These are phyloP conservation scores for Chlorella sp. DNA, from an alignment of 139 green algal genomes.

Conservation along the genomic window DNA sequence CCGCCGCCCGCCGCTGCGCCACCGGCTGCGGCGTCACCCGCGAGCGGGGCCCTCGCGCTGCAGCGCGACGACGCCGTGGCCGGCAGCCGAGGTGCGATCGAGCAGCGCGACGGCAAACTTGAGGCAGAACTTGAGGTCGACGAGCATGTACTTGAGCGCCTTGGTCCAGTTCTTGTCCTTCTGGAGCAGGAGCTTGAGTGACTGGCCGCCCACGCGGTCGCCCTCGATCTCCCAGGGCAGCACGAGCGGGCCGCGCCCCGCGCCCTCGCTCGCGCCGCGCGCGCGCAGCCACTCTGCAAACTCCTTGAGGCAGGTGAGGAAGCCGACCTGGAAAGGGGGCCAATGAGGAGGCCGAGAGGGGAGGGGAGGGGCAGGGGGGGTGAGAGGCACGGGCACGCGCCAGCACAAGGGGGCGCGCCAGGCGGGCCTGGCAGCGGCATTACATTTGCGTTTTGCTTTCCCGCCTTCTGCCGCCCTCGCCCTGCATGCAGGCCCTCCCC, in stretches of 20 bases:
- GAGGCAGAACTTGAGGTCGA: constrained; percentile 64
- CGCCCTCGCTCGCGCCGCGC: background rate
- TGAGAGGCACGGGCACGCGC: background rate
- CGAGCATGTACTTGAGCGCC: constrained; percentile 92
- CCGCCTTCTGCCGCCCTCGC: too few relatives aligned
- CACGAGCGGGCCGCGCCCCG: constrained; percentile 64
- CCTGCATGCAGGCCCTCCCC: too few relatives aligned
- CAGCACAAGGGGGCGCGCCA: too few relatives aligned
- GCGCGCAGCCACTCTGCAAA: constrained; percentile 73
- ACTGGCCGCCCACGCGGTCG: constrained; percentile 76
- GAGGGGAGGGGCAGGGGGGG: background rate
- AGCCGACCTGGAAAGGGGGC: constrained; percentile 7
- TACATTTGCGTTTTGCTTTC: too few relatives aligned
- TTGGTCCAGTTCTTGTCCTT: constrained; percentile 91
- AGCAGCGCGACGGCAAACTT: constrained; percentile 18
- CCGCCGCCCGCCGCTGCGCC: too few relatives aligned
- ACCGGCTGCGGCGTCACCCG: too few relatives aligned
- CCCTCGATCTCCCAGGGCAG: constrained; percentile 87
- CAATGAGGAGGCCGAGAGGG: too few relatives aligned
- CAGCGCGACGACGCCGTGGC: background rate
- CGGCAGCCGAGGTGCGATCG: background rate
- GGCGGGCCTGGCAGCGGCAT: too few relatives aligned
- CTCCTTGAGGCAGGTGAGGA: constrained; percentile 54
- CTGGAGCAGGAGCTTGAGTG: constrained; percentile 82
- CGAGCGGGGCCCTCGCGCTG: background rate